Evolutionary conservation across 208 protist species (phyloP), one percentile per base, ranked within the genome.

Genomic region (Trypanosoma avium): DNA sequence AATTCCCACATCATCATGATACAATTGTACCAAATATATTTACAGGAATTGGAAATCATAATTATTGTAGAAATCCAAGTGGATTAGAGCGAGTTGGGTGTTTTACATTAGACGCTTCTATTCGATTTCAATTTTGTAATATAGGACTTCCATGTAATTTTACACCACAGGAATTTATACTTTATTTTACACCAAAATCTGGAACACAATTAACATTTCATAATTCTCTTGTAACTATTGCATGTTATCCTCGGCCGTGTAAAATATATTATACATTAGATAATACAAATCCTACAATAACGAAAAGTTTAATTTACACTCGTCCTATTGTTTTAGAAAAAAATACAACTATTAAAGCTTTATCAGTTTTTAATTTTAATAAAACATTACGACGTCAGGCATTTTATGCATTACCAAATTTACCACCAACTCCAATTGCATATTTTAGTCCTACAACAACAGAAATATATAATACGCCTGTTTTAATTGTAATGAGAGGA

Each of bases 31-130:
- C 79, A 0, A 59, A 80, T 48, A 21, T 56, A 10, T 70, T 73
- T 3, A 61, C 50, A 3, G 84, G 81, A 4, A 72, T 93, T 10
- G 84, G 87, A 27, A 61, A 79, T 58, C 81, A 90, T 73, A 88
- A 82, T 73, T 80, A 84, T 68, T 93, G 87, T 70, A 81, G 87
- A 50, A 87, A 93, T 71, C 75, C 82, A 3, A 73, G 72, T 35
- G 70, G 77, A 0, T 53, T 80, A 8, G 50, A 60, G 4, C 42
- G 53, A 15, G 73, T 76, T 6, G 61, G 81, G 21, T 93, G 81
- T 73, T 82, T 82, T 70, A 86, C 79, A 2, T 79, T 63, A 13
- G 68, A 84, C 54, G 70, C 77, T 7, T 50, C 35, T 36, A 61
- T 80, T 1, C 73, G 49, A 17, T 85, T 75, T 46, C 60, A 88